Evolutionary conservation across 129 eudicot species (phyloP).

Genomic region (Helianthus annuus): DNA sequence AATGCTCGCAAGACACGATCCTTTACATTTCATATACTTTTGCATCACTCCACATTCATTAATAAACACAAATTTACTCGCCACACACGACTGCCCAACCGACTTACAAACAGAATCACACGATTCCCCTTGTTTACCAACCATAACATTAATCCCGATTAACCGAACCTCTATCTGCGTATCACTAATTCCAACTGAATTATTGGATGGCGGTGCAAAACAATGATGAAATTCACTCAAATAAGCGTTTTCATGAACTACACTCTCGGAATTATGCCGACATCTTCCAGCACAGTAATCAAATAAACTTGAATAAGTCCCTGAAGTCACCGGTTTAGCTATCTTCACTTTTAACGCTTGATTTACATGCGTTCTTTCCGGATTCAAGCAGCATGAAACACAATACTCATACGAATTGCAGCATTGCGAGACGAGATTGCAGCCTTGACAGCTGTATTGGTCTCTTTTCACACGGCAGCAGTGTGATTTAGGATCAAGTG

Average conservation of each 20-base stretch:
- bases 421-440: slow-evolving; percentile 82
- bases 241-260: slow-evolving; percentile 97
- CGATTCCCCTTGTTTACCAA: slow-evolving; percentile 98
- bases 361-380: slow-evolving; percentile 54
- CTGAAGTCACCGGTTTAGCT: slow-evolving; percentile 85
- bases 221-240: slow-evolving; percentile 90
- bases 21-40: slow-evolving; percentile 84
- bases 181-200: slow-evolving; percentile 60
- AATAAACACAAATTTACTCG: slow-evolving; percentile 73
- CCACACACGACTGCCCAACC: slow-evolving; percentile 78
- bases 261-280: slow-evolving; percentile 92
- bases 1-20: slow-evolving; percentile 77
- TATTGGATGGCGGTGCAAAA: slow-evolving; percentile 69
- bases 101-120: slow-evolving; percentile 83
- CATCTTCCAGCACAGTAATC: slow-evolving; percentile 92
- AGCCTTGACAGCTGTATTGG: slow-evolving; percentile 89
- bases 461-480: slow-evolving; percentile 73
- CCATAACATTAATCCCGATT: slow-evolving; percentile 65
- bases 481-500: slow-evolving; percentile 72
- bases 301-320: slow-evolving; percentile 74
- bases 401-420: slow-evolving; percentile 93
- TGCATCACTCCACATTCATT: slow-evolving; percentile 87
- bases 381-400: slow-evolving; percentile 94
- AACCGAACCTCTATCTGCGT: slow-evolving; percentile 54
- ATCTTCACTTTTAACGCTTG: slow-evolving; percentile 65